Evolutionary conservation across 1,284 basidiomycete species (phyloP), one percentile per base, ranked within the genome.

Genomic region (Taiwanofungus camphoratus): DNA sequence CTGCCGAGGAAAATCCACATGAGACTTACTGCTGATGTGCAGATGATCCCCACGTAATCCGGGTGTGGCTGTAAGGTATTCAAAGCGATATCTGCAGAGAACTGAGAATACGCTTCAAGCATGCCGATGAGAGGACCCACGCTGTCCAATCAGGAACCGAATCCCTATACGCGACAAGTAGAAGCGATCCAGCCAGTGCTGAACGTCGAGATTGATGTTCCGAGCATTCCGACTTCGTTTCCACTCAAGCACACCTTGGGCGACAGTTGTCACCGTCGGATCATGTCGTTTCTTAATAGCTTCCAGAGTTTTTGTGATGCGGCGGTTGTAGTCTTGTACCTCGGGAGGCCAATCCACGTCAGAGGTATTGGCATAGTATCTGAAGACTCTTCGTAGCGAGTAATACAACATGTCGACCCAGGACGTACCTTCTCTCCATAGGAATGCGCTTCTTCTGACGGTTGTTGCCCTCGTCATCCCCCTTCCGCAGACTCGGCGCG

Each of bases 11-110:
- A 36, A 36, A 26, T 44, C 27, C 9, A 26, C 40, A 27, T 40
- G 16, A 13, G 4, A 72, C 82, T 55, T 52, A 87, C 84, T 2
- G 95, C 90, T 60, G 88, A 78, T 3, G 92, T 98, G 66, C 95
- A 99, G 59, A 99, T 99, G 60, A 99, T 98, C 5, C 95, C 96
- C 27, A 99, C 95, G 59, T 96, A 96, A 62, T 94, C 86, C 44
- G 80, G 75, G 57, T 96, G 92, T 0, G 91, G 78, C 52, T 89
- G 82, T 40, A 94, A 79, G 0, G 86, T 91, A 62, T 96, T 96
- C 36, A 97, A 70, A 2, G 93, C 92, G 50, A 97, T 86, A 55
- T 96, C 90, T 92, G 54, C 8, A 48, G 42, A 35, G 3, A n/a
- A 18, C 39, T 39, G 20, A 42, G 37, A 44, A 38, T 44, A 54